These are phyloP conservation scores for Cajanus cajan DNA, from an alignment of 306 rosid species.

Conservation along the genomic window DNA sequence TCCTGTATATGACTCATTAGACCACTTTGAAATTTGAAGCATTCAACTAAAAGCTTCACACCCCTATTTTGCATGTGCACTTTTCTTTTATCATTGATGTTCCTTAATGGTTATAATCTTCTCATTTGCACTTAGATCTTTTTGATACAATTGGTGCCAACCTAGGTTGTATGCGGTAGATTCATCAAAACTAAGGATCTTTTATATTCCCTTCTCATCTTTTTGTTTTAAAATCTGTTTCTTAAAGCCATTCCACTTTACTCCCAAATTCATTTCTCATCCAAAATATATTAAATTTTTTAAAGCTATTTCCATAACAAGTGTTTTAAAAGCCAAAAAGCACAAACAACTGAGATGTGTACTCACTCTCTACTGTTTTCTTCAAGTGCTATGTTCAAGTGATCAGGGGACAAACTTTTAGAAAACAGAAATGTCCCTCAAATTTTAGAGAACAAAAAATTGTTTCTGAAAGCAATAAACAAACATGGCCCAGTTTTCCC, in stretches of 20 bases:
- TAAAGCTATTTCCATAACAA: not conserved
- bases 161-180: not conserved
- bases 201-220: not conserved
- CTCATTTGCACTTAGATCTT: not conserved
- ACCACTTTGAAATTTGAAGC: slow-evolving; percentile 15
- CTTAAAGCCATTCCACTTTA: not conserved
- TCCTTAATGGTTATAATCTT: not conserved
- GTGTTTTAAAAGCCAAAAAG: not conserved
- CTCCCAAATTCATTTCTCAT: not conserved
- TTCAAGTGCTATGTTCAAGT: not conserved
- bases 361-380: not conserved
- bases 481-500: not conserved
- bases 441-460: not conserved
- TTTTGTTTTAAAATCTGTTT: not conserved
- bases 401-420: not conserved
- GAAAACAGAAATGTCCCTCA: not conserved
- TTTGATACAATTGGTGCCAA: not conserved
- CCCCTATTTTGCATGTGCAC: not conserved
- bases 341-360: not conserved
- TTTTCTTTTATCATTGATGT: not conserved
- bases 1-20: not conserved
- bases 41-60: not conserved
- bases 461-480: not conserved
- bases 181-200: not conserved
- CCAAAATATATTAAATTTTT: not conserved